Evolutionary conservation across 768 basidiomycete genomes (phyloP).

Genomic region (Suillus spraguei): DNA sequence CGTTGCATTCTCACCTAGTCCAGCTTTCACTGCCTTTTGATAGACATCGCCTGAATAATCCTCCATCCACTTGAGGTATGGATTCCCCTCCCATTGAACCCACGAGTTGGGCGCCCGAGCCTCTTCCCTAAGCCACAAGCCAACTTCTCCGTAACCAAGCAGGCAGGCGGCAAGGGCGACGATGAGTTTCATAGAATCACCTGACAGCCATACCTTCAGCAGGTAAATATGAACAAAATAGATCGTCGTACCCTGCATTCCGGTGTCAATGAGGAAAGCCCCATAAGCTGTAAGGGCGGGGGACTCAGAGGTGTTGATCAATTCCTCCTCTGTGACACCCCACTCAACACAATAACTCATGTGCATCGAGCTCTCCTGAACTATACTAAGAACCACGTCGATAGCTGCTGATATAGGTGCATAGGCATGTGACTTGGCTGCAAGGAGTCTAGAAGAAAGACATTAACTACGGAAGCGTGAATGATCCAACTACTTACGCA

Average conservation of each 20-base stretch:
- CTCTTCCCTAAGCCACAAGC: constrained; percentile 75
- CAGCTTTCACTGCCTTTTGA: constrained; percentile 70
- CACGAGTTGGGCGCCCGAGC: constrained; percentile 45
- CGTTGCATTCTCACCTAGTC: constrained; percentile 59
- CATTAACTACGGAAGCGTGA: background rate
- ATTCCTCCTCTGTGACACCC: constrained; percentile 61
- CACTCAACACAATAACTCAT: constrained; percentile 69
- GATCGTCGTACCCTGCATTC: constrained; percentile 55
- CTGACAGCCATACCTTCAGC: constrained; percentile 32
- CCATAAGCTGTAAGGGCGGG: constrained; percentile 84
- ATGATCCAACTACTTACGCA: constrained; percentile 43
- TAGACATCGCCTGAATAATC: constrained; percentile 77
- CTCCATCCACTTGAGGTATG: constrained; percentile 76
- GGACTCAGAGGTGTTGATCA: constrained; percentile 65
- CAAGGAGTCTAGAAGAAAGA: constrained; percentile 56
- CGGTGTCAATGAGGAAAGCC: constrained; percentile 80
- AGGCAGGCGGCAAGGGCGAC: constrained; percentile 87
- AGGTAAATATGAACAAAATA: constrained; percentile 3
- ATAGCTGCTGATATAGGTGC: constrained; percentile 63
- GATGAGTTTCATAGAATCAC: constrained; percentile 70
- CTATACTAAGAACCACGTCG: constrained; percentile 61
- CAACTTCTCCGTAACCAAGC: constrained; percentile 91
- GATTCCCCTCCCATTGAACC: constrained; percentile 66
- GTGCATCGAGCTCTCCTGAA: constrained; percentile 75
- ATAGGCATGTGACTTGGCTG: constrained; percentile 74